These are phyloP conservation scores for Stentor coeruleus DNA, from an alignment of 73 alveolate species.

Conservation along the genomic window DNA sequence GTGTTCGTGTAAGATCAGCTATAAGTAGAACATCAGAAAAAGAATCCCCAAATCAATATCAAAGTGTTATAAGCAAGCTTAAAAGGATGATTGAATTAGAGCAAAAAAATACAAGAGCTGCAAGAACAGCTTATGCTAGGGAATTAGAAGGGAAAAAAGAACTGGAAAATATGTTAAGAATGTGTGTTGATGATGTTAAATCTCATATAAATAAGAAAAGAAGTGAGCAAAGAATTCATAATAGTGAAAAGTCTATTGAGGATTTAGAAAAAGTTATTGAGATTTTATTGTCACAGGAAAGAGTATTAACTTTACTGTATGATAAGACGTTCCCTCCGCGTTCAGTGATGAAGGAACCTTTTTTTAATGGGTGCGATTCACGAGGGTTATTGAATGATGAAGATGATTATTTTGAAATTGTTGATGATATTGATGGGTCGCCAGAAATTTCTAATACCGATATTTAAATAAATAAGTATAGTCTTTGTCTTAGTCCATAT, in stretches of 20 bases:
- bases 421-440: no score
- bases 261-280: constrained; percentile 72
- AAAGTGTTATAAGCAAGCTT: constrained; percentile 55
- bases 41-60: constrained; percentile 44
- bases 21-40: constrained; percentile 48
- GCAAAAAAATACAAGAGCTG: constrained; percentile 48
- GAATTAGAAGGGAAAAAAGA: constrained; percentile 58
- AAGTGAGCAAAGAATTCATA: constrained; percentile 24
- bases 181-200: constrained; percentile 50
- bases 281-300: constrained; percentile 55
- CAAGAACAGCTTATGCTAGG: constrained; percentile 42
- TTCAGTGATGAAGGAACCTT: constrained; percentile 16
- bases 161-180: constrained; percentile 49
- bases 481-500: no score
- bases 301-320: constrained; percentile 55
- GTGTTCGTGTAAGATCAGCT: constrained; percentile 27
- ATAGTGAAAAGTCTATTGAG: constrained; percentile 28
- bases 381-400: no score
- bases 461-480: no score
- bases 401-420: no score
- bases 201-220: constrained; percentile 31
- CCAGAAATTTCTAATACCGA: no score
- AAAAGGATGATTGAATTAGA: constrained; percentile 62
- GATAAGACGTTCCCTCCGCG: constrained; percentile 67
- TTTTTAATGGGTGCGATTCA: background rate